Base-by-base conservation (phyloP, 768 basidiomycete genomes). In the Boletus barrowsii region DNA sequence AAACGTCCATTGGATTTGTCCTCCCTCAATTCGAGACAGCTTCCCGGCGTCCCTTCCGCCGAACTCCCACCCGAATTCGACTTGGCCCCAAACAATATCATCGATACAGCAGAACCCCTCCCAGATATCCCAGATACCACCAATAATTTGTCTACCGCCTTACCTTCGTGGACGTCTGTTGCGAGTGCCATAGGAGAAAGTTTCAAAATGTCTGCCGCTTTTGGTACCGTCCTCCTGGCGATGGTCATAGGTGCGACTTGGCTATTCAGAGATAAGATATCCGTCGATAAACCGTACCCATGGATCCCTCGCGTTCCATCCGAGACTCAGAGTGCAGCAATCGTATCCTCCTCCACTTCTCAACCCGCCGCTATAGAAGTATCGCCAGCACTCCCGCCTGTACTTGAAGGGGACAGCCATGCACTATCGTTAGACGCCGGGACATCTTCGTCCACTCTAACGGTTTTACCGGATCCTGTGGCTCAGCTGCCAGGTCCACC, bases 21-120 rank as follows among this genome's bases (percentile, higher is more conserved):
- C 5, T 67, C 63, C 14, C 77, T 78, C 13, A 80, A 76, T 60
- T 81, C 78, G 6, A 75, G 83, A 57, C 75, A 88, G 20, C 72
- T 88, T 3, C 86, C 88, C 51, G 83, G 81, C 3, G 81, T 81
- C 1, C 79, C 79, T 7, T 68, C 69, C 3, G 73, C 62, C 3
- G 66, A 75, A 8, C 56, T 56, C 10, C 67, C 70, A 17, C 72
- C 71, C 35, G 61, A 65, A 35, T 48, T 59, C 24, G 55, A 60
- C 43, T 47, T 53, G 10, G 53, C 47, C 43, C 40, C 45, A 37
- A 53, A 49, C 15, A 57, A 30, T 30, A 53, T 35, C 26, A 51
- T 63, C 10, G 54, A 62, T 30, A 51, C 59, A 1, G 46, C 54
- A 20, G 59, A 67, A 10, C 24, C 63, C n/a, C 29, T 57, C 15